Evolutionary conservation across 2,329 filamentous ascomycete species (phyloP), one percentile per base, ranked within the genome.

Genomic region (Magnaporthiopsis incrustans): DNA sequence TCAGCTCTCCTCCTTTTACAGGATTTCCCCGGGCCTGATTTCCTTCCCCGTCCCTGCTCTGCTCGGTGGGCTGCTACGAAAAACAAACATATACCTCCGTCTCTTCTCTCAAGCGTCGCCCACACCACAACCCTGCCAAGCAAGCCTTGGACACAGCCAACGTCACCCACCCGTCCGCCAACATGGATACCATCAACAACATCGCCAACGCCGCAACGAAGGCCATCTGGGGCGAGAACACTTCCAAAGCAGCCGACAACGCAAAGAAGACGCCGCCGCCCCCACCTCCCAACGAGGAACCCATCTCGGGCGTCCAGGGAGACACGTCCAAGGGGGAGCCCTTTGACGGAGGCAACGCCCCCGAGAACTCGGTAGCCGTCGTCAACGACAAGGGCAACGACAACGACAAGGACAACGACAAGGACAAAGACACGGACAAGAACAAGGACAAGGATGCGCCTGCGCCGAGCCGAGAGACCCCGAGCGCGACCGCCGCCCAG

Each of bases 291-390:
- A 70, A 73, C 59, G 73, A 77, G 60, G 91, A 96, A 77, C 91
- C 91, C 25, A 74, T 92, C 59, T 89, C 89, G 26, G 91, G 91
- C 27, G 78, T 85, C 62, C 78, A 82, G 65, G 91, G 91, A 56
- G 78, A 88, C 72, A 89, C 89, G 5, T 81, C 82, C 30, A 81
- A 80, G 58, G 85, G 84, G 15, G 88, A 94, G 73, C 91, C 91
- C 0, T 96, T 87, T 70, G 91, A 95, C 72, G 85, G 86, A 65
- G 91, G 91, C 61, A 95, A 95, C 73, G 38, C 38, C 26, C 44
- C 44, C 22, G 62, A 58, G 44, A 59, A 59, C 32, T n/a, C 44
- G 6, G 44, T 53, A 22, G 44, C 3, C 44, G 27, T 50, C 26
- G 57, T 12, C 33, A 12, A 8, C 33, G 33, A 10, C 33, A 12